Base-by-base conservation (phyloP, 768 basidiomycete species). In the Trametes elegans region DNA sequence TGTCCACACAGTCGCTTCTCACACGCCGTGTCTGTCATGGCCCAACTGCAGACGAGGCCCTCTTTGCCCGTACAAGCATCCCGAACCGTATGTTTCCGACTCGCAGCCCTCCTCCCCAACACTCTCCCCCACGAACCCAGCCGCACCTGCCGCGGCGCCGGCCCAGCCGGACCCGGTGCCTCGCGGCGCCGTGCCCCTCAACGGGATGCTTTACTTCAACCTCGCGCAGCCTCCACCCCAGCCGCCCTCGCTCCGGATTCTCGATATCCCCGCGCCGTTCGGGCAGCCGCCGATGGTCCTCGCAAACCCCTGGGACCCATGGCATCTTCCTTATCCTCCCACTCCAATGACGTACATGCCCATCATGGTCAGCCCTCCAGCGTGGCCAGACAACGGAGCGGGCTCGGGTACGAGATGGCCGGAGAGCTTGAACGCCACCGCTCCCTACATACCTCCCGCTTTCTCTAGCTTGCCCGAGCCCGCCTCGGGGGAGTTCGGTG, bases 21-120 rank as follows among this genome's bases (percentile, higher is more conserved):
- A 74, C 51, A 73, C 71, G 1, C 72, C 73, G 3, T 74, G 73
- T 41, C 66, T 68, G 6, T 56, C 57, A 5, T 71, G 71, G 71
- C 63, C 68, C 7, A 66, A 65, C 21, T 73, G 70, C 50, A 31
- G 59, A 11, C 54, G 61, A 27, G 60, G 63, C 11, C 55, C 59
- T 7, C 59, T 42, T 52, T 69, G 64, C 55, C 68, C 60, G 40
- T 73, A 64, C 61, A 69, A 68, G 60, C 69, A 66, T 35, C 66
- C 62, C 16, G 63, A 64, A 51, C 60, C 67, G 14, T 50, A 64
- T 28, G 62, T 68, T 13, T 39, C 49, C 61, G 19, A 40, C 56
- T 47, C 60, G 49, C 11, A 35, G 32, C 44, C 49, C n/a, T 34
- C 55, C 19, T 38, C 62, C 45, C 47, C 47, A 11, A 18, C 41